Percentiles rank a stretch among this genome's conserved stretches.
These are phyloP conservation scores for Inga leiocalycina DNA, from an alignment of 306 rosid genomes.

Conservation along the genomic window DNA sequence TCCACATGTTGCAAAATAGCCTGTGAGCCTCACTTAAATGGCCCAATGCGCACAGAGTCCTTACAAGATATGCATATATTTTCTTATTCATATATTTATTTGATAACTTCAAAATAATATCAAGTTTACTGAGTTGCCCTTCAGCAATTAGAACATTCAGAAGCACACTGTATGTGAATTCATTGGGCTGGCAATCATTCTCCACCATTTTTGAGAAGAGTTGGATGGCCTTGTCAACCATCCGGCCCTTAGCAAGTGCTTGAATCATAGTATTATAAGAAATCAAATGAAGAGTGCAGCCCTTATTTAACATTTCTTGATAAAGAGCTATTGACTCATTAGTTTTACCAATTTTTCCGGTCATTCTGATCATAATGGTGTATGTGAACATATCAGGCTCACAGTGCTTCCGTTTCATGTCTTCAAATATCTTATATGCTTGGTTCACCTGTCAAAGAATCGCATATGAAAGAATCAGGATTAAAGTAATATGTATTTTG, in stretches of 20 bases:
- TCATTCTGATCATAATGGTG: conserved; percentile 93
- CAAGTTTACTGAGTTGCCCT: conserved; percentile 79
- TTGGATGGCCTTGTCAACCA: conserved; percentile 72
- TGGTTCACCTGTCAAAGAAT: conserved; percentile 66
- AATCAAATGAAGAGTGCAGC: conserved; percentile 63
- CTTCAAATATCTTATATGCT: conserved; percentile 74
- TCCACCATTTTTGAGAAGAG: conserved; percentile 81
- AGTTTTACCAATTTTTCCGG: conserved; percentile 65
- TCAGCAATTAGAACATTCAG: conserved; percentile 71
- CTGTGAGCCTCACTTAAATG: conserved; percentile 88
- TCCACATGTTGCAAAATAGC: conserved; percentile 93
- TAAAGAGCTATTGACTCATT: conserved; percentile 59
- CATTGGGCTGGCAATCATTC: conserved; percentile 76
- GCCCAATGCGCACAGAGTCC: conserved; percentile 78
- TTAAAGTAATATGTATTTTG: neutral
- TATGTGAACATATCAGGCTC: conserved; percentile 82
- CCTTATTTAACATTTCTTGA: conserved; percentile 70
- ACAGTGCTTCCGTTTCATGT: conserved; percentile 85
- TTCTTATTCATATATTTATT: conserved; percentile 61
- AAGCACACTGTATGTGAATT: conserved; percentile 76
- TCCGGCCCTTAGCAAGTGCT: conserved; percentile 76
- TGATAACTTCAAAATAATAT: conserved; percentile 60
- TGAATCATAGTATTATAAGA: conserved; percentile 81
- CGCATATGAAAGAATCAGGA: conserved; percentile 46
- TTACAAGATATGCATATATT: conserved; percentile 73